A percentile compares a stretch with the other conserved stretches of the same genome.
These are phyloP conservation scores for Cairneyella variabilis DNA, from an alignment of 495 filamentous ascomycete genomes.

Conservation along the genomic window DNA sequence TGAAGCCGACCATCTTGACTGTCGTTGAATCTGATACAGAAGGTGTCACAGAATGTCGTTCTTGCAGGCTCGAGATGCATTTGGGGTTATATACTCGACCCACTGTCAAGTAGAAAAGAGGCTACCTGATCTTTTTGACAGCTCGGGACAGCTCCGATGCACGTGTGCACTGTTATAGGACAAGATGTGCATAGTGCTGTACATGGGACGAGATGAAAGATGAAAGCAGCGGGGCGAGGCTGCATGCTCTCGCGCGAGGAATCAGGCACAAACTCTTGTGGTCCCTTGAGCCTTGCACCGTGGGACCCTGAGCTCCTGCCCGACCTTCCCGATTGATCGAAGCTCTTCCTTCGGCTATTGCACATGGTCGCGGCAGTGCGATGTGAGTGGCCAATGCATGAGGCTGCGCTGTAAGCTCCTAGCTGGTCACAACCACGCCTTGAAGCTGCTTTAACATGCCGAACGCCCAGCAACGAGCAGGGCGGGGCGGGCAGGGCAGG, in stretches of 20 bases:
- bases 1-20: constrained; percentile 12
- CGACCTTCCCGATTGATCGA: background rate
- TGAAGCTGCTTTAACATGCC: background rate
- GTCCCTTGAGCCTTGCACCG: background rate
- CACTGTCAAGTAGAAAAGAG: no score
- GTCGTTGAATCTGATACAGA: background rate
- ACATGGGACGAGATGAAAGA: background rate
- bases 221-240: background rate
- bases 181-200: background rate
- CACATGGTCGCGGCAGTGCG: background rate
- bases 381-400: background rate
- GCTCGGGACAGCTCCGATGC: background rate
- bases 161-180: background rate
- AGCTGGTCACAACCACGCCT: background rate
- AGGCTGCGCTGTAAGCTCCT: background rate
- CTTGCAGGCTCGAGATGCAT: no score
- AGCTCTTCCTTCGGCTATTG: background rate
- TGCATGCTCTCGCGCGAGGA: background rate
- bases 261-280: background rate
- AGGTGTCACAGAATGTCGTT: background rate
- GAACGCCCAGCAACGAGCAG: background rate
- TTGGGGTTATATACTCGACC: no score
- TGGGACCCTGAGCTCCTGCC: background rate
- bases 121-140: no score
- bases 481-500: no score